Conservation (phyloP, 139 green algal species). For the Zygnema cylindricum region DNA sequence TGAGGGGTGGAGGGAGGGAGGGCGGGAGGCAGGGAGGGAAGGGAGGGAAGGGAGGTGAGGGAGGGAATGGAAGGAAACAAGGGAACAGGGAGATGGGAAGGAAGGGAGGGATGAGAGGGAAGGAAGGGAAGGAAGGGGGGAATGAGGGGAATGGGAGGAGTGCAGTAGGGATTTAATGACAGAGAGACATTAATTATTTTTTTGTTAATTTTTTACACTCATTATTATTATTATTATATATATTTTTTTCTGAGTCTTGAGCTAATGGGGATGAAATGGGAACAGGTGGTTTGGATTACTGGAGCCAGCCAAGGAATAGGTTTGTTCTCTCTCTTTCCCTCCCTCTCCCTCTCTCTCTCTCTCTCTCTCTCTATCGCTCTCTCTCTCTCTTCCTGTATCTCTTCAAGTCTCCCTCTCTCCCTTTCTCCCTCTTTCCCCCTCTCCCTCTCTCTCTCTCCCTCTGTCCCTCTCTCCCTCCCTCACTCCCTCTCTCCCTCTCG, state of each 20-base stretch:
- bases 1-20: no score
- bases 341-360: background rate
- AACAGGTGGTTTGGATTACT: slow-evolving; percentile 42
- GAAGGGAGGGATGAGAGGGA: no score
- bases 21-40: no score
- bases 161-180: background rate
- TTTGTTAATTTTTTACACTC: background rate
- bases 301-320: slow-evolving; percentile 33
- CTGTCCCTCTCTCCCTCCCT: no score
- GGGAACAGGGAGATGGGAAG: background rate
- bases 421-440: no score
- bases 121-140: no score
- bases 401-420: no score
- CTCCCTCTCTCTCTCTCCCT: no score
- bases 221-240: background rate
- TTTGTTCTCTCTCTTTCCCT: background rate
- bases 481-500: no score
- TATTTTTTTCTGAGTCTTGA: background rate
- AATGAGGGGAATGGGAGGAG: background rate
- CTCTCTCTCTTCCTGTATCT: no score
- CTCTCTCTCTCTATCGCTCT: background rate
- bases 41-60: no score
- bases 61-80: background rate
- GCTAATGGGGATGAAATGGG: background rate
- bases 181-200: background rate